Evolutionary conservation across 2,329 filamentous ascomycete species (phyloP).

Genomic region (Fusarium praegraminearum): DNA sequence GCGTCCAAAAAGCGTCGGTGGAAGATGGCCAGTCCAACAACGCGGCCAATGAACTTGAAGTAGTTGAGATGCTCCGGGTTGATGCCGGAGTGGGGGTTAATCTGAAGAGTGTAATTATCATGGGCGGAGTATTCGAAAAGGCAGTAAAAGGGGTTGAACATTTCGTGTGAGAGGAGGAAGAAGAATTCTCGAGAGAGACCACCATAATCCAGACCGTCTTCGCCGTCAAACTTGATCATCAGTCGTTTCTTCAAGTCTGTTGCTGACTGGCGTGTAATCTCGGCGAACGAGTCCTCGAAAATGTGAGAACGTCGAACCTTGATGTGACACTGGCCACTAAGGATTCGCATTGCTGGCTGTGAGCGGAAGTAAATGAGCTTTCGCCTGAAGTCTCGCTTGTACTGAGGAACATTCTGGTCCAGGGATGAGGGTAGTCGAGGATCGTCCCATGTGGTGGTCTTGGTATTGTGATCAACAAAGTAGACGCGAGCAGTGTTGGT

Average conservation of each 20-base stretch:
- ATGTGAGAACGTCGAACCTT: conserved; percentile 97
- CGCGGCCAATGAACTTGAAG: conserved; percentile 99
- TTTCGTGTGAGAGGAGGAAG: conserved; percentile 98
- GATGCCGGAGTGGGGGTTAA: conserved; percentile 99
- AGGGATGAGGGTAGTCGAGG: conserved; percentile 93
- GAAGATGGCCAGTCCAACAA: conserved; percentile 97
- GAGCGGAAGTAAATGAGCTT: conserved; percentile 99
- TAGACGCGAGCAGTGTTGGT: conserved; percentile 98
- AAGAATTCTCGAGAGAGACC: conserved; percentile 99
- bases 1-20: conserved; percentile 97
- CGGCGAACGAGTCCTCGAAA: conserved; percentile 98
- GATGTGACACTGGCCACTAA: conserved; percentile 97
- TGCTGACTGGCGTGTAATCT: conserved; percentile 96
- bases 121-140: conserved; percentile 99
- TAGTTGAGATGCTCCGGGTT: conserved; percentile 99
- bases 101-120: conserved; percentile 99
- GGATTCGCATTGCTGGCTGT: conserved; percentile 93
- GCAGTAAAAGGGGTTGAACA: conserved; percentile 99
- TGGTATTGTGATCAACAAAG: conserved; percentile 99
- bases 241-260: conserved; percentile 97
- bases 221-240: conserved; percentile 99
- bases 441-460: conserved; percentile 99
- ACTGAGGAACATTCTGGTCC: conserved; percentile 98
- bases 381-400: conserved; percentile 97
- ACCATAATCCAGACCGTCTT: conserved; percentile 97